Conservation (phyloP, 176 grass and related monocot species). For the Triticum aestivum region IWGSC_CS_RefSeq_v2.1 NC_057796.1:457575053-457575552, state of each 20-base stretch:
- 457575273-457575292: background rate
- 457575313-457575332: conserved; percentile 45
- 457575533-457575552: conserved; percentile 37
- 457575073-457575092: background rate
- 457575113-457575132: background rate
- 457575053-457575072: conserved; percentile 22
- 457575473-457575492: background rate
- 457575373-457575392: conserved; percentile 74
- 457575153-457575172: conserved; percentile 81
- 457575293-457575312: background rate
- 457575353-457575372: conserved; percentile 72
- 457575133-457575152: conserved; percentile 72
- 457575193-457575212: conserved; percentile 71
- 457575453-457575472: background rate
- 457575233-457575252: conserved; percentile 53
- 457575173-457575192: conserved; percentile 64
- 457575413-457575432: background rate
- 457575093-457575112: conserved; percentile 13
- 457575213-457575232: conserved; percentile 76
- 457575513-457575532: conserved; percentile 43
- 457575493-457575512: conserved; percentile 51
- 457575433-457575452: conserved; percentile 11
- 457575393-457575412: conserved; percentile 51
- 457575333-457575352: conserved; percentile 82
- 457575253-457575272: background rate